phyloP scores from a whole-genome alignment of 2,329 filamentous ascomycete species.

The Botrytis paeoniae region DNA sequence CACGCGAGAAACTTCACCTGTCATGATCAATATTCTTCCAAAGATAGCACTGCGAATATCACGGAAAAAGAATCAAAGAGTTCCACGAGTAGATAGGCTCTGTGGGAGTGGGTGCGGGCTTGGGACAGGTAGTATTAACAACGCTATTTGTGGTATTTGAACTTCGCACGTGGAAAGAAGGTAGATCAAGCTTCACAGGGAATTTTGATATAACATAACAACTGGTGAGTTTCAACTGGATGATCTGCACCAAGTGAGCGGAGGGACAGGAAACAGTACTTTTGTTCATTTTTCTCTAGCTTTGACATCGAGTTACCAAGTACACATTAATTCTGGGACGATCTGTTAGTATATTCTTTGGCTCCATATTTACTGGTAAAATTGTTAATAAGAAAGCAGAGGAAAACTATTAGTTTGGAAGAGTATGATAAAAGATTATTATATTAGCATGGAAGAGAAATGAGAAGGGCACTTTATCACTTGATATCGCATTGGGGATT shows the following conservation, averaged over 20 bases:
- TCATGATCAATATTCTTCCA: neutral
- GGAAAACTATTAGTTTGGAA: neutral
- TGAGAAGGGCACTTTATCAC: neutral
- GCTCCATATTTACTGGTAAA: neutral
- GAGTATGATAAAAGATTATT: neutral
- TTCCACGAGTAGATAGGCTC: neutral
- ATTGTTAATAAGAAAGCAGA: neutral
- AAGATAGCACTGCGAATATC: neutral
- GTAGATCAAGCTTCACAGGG: neutral
- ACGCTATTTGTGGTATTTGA: neutral
- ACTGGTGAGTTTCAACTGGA: neutral
- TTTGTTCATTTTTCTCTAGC: neutral
- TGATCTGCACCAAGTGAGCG: neutral
- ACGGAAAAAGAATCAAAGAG: neutral
- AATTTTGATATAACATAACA: neutral
- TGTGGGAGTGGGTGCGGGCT: neutral
- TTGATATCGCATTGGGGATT: neutral
- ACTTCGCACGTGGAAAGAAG: neutral
- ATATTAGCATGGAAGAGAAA: neutral
- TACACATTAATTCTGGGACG: rapidly evolving
- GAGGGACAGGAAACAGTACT: neutral
- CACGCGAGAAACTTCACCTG: neutral
- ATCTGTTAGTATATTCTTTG: neutral
- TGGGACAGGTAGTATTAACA: neutral
- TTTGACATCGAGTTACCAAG: neutral